phyloP scores from a whole-genome alignment of 2,329 filamentous ascomycete species.

The Gyromitra esculenta region DNA sequence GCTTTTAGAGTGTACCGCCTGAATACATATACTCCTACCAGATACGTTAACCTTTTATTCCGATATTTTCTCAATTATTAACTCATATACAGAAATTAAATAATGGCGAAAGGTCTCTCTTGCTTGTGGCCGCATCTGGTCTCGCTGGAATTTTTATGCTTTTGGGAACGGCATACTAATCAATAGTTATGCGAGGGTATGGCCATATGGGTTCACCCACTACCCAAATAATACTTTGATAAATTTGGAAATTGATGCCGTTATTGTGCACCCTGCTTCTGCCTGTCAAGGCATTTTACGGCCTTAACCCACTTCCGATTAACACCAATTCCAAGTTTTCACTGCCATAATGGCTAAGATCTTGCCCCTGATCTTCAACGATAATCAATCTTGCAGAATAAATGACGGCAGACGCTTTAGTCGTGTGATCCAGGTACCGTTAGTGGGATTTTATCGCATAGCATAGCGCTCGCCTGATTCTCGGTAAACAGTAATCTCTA shows the following conservation, averaged over 20 bases:
- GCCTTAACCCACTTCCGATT: neutral
- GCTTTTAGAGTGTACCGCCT: too few species aligned
- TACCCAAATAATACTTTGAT: slow-evolving; percentile 23
- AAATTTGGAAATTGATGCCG: slow-evolving; percentile 32
- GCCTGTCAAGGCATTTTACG: slow-evolving; percentile 12
- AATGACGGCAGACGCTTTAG: neutral
- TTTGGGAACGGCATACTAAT: neutral
- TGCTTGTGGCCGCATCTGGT: neutral
- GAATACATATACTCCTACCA: too few species aligned
- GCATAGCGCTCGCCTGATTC: slow-evolving; percentile 11
- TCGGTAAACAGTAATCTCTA: slow-evolving; percentile 20
- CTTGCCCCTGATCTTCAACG: slow-evolving; percentile 44
- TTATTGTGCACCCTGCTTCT: neutral
- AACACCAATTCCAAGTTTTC: slow-evolving; percentile 10
- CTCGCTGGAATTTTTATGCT: neutral
- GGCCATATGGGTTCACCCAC: slow-evolving; percentile 17
- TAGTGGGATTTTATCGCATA: slow-evolving; percentile 10
- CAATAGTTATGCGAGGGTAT: slow-evolving; percentile 17
- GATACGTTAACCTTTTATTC: too few species aligned
- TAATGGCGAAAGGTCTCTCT: neutral
- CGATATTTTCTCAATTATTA: neutral
- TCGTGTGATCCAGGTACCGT: slow-evolving; percentile 8
- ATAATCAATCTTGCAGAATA: slow-evolving; percentile 17
- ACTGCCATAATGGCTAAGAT: slow-evolving; percentile 26
- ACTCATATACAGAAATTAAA: neutral